A percentile compares a stretch with the other conserved stretches of the same genome.
These are phyloP conservation scores for Rhodotorula sp. DNA, from an alignment of 1,284 basidiomycete genomes.

Conservation along the genomic window DNA sequence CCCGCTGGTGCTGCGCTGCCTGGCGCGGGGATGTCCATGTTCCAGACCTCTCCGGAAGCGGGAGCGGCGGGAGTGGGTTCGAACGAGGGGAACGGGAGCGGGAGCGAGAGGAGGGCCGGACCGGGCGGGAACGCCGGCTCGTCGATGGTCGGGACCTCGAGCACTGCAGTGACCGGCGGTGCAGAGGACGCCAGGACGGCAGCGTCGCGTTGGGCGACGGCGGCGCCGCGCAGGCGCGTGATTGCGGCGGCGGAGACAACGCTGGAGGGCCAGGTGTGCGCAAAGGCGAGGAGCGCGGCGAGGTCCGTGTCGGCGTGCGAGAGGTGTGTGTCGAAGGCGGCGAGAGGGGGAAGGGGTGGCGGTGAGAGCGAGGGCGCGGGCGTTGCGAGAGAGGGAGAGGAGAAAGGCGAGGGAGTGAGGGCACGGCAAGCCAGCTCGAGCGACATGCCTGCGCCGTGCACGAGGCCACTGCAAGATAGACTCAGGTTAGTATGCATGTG, in stretches of 20 bases:
- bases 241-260: neutral
- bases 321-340: neutral
- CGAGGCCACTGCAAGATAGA: neutral
- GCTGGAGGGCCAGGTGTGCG: neutral
- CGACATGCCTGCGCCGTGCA: neutral
- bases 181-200: neutral
- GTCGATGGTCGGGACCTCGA: neutral
- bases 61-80: too few species aligned
- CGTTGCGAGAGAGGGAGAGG: neutral
- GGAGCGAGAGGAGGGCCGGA: too few species aligned
- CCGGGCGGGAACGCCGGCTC: too few species aligned
- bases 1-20: too few species aligned
- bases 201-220: neutral
- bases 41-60: too few species aligned
- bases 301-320: too few species aligned
- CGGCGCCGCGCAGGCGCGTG: neutral
- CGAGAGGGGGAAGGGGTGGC: neutral
- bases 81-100: too few species aligned
- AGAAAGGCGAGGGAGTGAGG: neutral
- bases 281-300: neutral
- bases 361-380: neutral
- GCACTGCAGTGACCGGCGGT: too few species aligned
- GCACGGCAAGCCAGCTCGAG: neutral
- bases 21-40: too few species aligned
- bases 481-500: too few species aligned